Percentiles rank a stretch among this genome's conserved stretches.
phyloP scores from a whole-genome alignment of 2,329 filamentous ascomycete species.

The Penicillium sp. region DNA sequence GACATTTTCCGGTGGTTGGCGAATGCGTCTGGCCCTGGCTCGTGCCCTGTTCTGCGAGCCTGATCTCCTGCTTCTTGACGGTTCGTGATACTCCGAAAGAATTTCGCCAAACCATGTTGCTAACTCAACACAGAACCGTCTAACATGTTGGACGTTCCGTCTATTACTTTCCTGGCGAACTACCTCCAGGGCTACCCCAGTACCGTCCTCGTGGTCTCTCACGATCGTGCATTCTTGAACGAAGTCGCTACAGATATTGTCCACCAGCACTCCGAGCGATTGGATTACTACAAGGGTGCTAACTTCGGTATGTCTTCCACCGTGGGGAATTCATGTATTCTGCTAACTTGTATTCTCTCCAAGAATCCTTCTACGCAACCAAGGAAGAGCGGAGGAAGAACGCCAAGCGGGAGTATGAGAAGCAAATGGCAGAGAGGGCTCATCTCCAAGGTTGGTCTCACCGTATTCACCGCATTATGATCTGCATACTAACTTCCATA shows the following conservation, averaged over 20 bases:
- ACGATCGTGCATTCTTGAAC: slow-evolving; percentile 98
- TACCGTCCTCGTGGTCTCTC: slow-evolving; percentile 93
- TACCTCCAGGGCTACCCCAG: slow-evolving; percentile 94
- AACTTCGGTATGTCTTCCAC: slow-evolving; percentile 69
- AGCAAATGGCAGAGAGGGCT: slow-evolving; percentile 91
- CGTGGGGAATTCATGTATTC: not conserved
- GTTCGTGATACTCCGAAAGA: slow-evolving; percentile 37
- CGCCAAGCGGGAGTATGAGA: slow-evolving; percentile 96
- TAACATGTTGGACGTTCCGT: slow-evolving; percentile 99
- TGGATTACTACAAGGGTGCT: slow-evolving; percentile 98
- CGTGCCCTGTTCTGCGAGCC: slow-evolving; percentile 97
- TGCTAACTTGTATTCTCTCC: slow-evolving; percentile 27
- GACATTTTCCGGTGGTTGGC: slow-evolving; percentile 99
- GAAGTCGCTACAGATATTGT: slow-evolving; percentile 99
- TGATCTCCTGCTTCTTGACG: slow-evolving; percentile 89
- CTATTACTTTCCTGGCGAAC: slow-evolving; percentile 95
- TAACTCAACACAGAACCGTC: slow-evolving; percentile 73
- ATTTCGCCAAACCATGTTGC: not conserved
- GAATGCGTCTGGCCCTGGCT: slow-evolving; percentile 94
- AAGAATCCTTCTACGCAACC: slow-evolving; percentile 92
- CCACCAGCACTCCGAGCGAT: slow-evolving; percentile 93
- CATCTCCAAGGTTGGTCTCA: slow-evolving; percentile 73
- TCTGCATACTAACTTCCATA: slow-evolving; percentile 16
- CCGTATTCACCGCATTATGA: not conserved
- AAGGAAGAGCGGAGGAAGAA: slow-evolving; percentile 97